A percentile compares a stretch with the other conserved stretches of the same genome.
Evolutionary conservation across 371 early-diverging fungal species (phyloP).

Genomic region (Coemansia sp.): DNA sequence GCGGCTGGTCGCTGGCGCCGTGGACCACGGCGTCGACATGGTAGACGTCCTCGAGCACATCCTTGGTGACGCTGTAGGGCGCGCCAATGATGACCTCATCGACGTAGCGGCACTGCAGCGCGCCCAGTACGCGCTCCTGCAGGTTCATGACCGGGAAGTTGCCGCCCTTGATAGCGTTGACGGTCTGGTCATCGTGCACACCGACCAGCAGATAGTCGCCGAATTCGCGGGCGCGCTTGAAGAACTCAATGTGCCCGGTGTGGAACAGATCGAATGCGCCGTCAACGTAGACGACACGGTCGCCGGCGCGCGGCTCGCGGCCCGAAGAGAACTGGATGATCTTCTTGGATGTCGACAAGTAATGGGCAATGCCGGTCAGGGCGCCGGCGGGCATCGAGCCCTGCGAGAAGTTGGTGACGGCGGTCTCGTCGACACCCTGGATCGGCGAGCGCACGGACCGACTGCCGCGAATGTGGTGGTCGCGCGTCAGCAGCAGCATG

Average conservation of each 20-base stretch:
- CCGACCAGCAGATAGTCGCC: slow-evolving; percentile 94
- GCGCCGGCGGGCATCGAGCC: slow-evolving; percentile 32
- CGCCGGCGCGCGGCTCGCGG: slow-evolving; percentile 64
- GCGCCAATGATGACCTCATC: slow-evolving; percentile 92
- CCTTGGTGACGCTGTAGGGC: slow-evolving; percentile 80
- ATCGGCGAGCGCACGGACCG: slow-evolving; percentile 54
- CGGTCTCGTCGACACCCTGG: slow-evolving; percentile 62
- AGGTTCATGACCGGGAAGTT: slow-evolving; percentile 94
- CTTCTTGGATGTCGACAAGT: slow-evolving; percentile 80
- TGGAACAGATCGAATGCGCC: slow-evolving; percentile 98
- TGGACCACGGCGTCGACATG: slow-evolving; percentile 79
- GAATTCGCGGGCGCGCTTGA: slow-evolving; percentile 80
- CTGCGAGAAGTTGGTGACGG: slow-evolving; percentile 62
- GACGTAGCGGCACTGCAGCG: slow-evolving; percentile 86
- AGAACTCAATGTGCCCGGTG: slow-evolving; percentile 91
- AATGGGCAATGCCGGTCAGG: slow-evolving; percentile 71
- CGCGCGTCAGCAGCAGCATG: slow-evolving; percentile 90
- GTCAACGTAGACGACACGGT: slow-evolving; percentile 86
- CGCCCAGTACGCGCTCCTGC: slow-evolving; percentile 88
- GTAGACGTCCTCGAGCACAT: slow-evolving; percentile 79
- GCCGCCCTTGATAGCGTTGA: slow-evolving; percentile 81
- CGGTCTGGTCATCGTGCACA: slow-evolving; percentile 87
- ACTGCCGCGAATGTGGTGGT: slow-evolving; percentile 73
- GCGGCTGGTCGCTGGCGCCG: slow-evolving; percentile 63
- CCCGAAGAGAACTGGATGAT: slow-evolving; percentile 88